These are phyloP conservation scores for Silene uniflora DNA, from an alignment of 148 eudicot species.

Conservation along the genomic window DNA sequence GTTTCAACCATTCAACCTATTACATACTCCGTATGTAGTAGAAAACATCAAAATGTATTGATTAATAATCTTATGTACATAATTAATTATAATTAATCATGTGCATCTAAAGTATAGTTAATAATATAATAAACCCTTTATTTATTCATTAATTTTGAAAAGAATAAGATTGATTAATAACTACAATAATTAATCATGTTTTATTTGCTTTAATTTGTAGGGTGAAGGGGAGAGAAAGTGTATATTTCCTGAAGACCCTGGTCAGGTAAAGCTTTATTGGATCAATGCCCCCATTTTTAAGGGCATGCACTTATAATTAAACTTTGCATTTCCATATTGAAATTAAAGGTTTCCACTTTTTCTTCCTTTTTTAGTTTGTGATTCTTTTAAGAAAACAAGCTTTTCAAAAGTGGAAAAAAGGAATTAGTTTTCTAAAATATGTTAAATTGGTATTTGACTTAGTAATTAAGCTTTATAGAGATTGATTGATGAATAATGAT, in stretches of 20 bases:
- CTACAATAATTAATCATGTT: background rate
- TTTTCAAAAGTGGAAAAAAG: background rate
- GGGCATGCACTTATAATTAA: constrained; percentile 24
- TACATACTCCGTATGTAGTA: too few species aligned
- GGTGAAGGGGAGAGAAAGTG: constrained; percentile 64
- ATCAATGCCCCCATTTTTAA: constrained; percentile 43
- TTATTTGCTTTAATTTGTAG: constrained; percentile 20
- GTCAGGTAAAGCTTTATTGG: constrained; percentile 71
- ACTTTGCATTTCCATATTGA: constrained; percentile 2
- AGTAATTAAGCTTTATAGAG: background rate
- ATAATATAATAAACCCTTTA: background rate
- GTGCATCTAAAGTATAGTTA: too few species aligned
- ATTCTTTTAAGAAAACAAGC: constrained; percentile 30
- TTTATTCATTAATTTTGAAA: too few species aligned
- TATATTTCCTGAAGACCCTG: constrained; percentile 89
- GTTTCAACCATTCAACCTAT: too few species aligned
- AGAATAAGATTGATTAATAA: background rate
- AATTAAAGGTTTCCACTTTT: constrained; percentile 24
- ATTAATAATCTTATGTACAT: too few species aligned
- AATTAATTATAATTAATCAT: too few species aligned
- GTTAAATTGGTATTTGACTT: background rate
- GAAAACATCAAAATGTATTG: too few species aligned
- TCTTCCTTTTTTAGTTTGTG: constrained; percentile 4
- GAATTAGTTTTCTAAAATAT: constrained; percentile 15
- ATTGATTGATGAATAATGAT: constrained; percentile 2